Evolutionary conservation across 192 early-diverging fungal genomes (phyloP), one percentile per base, ranked within the genome.

Genomic region (Mortierella hygrophila): DNA sequence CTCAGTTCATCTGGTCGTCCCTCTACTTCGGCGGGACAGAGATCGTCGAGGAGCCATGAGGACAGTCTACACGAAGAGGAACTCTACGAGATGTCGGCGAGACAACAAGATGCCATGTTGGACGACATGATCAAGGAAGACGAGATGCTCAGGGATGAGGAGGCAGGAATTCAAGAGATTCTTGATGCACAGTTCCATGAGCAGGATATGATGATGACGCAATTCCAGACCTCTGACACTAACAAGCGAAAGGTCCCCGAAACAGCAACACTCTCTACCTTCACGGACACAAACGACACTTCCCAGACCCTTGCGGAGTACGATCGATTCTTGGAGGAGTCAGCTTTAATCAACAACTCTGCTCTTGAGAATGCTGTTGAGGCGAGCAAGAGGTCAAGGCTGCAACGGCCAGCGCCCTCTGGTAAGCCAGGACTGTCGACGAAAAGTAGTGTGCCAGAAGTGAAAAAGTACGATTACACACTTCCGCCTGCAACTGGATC

Each of bases 401-500:
- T 79, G 6, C 77, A 72, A 26, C 44, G 55, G 7, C 38, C 76
- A 38, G 32, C 52, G n/a, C 4, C 18, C 8, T 42, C 70, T 40
- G 32, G 20, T 55, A 40, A 18, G 54, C 41, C 41, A 20, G 52
- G 35, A 6, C 6, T 74, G 11, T 49, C 78, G 1, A 76, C 37
- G 16, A 75, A 41, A 46, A 0, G 46, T 2, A 74, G 37, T 16
- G 32, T 55, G 23, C 74, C 68, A 16, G 83, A 76, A 21, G 35
- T 29, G 18, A 73, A 74, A 41, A 85, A 74, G 70, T 47, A 76
- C 29, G 87, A 90, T 38, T 92, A 89, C 63, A 85, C 77, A 3
- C 72, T 84, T n/a, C 86, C 87, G 2, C 91, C 91, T 23, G 70
- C 42, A 13, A 89, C 89, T 10, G 89, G 91, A 71, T 65, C 75